These are phyloP conservation scores for Clonostachys rhizophaga DNA, from an alignment of 2,329 filamentous ascomycete species.

Conservation along the genomic window DNA sequence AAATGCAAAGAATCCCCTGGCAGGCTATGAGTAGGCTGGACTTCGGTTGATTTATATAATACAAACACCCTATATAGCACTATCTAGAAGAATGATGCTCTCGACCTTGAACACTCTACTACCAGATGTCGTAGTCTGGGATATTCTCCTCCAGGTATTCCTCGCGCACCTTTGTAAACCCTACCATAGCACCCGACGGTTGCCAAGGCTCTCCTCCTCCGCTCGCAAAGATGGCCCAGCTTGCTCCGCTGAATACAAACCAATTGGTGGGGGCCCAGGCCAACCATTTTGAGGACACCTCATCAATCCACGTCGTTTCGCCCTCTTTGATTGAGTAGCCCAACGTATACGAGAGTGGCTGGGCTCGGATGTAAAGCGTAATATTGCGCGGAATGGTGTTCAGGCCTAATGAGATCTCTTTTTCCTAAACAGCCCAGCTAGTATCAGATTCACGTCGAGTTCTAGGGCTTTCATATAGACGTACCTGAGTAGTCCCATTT, in stretches of 20 bases:
- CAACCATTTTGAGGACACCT: neutral
- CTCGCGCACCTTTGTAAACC: constrained; percentile 11
- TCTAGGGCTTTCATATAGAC: neutral
- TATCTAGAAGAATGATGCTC: too few species aligned
- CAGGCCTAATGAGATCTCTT: neutral
- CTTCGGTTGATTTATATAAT: too few species aligned
- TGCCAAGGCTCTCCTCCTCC: constrained; percentile 12
- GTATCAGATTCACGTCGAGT: too few species aligned
- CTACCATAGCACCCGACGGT: constrained; percentile 9
- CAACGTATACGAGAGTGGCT: constrained; percentile 11
- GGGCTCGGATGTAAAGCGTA: constrained; percentile 11
- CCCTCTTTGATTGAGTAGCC: constrained; percentile 10
- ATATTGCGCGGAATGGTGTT: constrained; percentile 3
- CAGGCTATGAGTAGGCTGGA: too few species aligned
- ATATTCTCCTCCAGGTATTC: constrained; percentile 10
- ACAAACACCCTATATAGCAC: too few species aligned
- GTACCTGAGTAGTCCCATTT: neutral
- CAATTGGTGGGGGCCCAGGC: constrained; percentile 6
- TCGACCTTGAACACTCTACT: too few species aligned
- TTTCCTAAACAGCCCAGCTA: neutral
- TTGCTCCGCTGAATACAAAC: constrained; percentile 12
- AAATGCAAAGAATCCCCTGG: too few species aligned
- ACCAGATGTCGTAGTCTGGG: neutral
- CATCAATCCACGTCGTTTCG: constrained; percentile 7
- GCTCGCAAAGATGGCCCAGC: constrained; percentile 13